phyloP scores from a whole-genome alignment of 306 rosid genomes.

The Dalbergia cultrata region DNA sequence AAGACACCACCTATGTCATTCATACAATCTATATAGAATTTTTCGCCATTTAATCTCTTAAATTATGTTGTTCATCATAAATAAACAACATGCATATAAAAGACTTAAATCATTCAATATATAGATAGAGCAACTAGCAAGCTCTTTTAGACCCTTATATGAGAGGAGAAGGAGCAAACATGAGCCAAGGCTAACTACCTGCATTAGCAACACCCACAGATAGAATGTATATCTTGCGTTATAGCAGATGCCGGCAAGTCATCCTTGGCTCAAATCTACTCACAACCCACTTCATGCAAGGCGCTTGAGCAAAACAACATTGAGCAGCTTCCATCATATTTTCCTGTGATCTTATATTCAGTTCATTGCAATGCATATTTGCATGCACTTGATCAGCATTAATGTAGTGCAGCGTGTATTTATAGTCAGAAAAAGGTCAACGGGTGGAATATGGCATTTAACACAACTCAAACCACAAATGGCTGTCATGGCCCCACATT shows the following conservation, averaged over 20 bases:
- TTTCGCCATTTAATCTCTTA: background rate
- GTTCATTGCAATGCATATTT: too few species aligned
- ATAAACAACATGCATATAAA: background rate
- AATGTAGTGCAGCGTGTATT: too few species aligned
- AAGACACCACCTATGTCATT: background rate
- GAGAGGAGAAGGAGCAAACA: constrained; percentile 44
- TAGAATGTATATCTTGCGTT: background rate
- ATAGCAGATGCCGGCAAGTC: constrained; percentile 29
- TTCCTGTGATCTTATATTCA: too few species aligned
- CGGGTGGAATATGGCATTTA: too few species aligned
- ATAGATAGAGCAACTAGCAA: background rate
- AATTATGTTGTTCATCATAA: background rate
- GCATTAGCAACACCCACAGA: background rate
- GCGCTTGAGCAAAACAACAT: too few species aligned
- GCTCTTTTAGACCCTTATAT: constrained; percentile 22
- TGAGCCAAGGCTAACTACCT: constrained; percentile 31
- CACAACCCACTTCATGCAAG: too few species aligned
- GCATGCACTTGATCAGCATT: too few species aligned
- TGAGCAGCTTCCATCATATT: too few species aligned
- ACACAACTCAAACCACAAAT: too few species aligned
- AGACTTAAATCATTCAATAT: too few species aligned
- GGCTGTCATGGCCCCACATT: too few species aligned
- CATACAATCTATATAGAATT: background rate
- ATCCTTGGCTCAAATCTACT: constrained; percentile 49
- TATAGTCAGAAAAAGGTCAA: too few species aligned